These are phyloP conservation scores for Adansonia madagascariensis DNA, from an alignment of 441 rosid species.

Conservation along the genomic window DNA sequence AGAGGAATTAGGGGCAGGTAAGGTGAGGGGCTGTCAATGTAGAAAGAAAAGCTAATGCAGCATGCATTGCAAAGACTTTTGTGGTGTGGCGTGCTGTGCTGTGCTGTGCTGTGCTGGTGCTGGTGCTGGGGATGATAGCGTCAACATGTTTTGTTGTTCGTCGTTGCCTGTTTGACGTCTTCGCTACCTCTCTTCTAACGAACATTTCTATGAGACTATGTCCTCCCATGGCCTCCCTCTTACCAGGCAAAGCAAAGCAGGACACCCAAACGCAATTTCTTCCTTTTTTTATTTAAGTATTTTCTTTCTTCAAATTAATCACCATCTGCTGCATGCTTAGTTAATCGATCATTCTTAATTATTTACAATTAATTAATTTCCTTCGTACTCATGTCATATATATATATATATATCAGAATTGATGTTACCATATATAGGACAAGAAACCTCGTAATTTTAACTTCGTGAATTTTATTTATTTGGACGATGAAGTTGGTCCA, in stretches of 20 bases:
- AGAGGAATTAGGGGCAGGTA: conserved; percentile 28
- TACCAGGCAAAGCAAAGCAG: conserved; percentile 4
- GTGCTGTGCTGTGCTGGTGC: too few species aligned
- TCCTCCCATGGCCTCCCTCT: conserved; percentile 27
- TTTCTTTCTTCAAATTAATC: background rate
- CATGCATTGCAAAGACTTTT: conserved; percentile 12
- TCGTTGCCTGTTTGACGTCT: conserved; percentile 77
- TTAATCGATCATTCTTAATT: background rate
- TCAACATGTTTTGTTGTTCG: conserved; percentile 47
- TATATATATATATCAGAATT: too few species aligned
- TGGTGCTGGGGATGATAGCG: conserved; percentile 24
- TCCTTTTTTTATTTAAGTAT: background rate
- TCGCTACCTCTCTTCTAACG: conserved; percentile 37
- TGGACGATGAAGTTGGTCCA: too few species aligned
- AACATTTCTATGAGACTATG: conserved; percentile 34
- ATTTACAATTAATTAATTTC: background rate
- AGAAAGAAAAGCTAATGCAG: conserved; percentile 19
- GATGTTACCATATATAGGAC: too few species aligned
- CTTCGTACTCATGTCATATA: background rate
- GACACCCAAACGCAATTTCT: background rate
- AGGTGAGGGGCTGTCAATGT: conserved; percentile 37
- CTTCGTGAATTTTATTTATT: too few species aligned
- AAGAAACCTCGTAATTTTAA: too few species aligned
- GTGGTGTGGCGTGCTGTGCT: background rate
- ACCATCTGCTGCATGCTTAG: background rate